phyloP scores from a whole-genome alignment of 23 red algal genomes.

The Gracilaria domingensis region DNA sequence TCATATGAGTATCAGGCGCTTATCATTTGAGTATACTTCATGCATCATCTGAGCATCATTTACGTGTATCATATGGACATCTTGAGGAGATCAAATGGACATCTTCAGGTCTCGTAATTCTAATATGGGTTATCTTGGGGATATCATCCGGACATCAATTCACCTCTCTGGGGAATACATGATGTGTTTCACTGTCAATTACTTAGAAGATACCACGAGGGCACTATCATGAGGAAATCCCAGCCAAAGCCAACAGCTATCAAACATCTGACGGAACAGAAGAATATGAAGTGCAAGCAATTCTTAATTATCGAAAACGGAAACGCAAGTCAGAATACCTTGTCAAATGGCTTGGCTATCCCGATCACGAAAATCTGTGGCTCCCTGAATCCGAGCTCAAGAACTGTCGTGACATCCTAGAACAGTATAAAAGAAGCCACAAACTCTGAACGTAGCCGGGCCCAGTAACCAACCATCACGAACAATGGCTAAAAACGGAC shows the following conservation, averaged over 20 bases:
- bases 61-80: no score
- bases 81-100: no score
- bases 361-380: slow-evolving; percentile 27
- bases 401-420: background rate
- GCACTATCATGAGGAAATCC: background rate
- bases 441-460: background rate
- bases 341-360: slow-evolving; percentile 27
- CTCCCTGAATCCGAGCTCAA: background rate
- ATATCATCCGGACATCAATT: no score
- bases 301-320: slow-evolving; percentile 2
- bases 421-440: background rate
- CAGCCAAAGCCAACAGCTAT: background rate
- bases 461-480: background rate
- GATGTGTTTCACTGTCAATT: slow-evolving; percentile 2
- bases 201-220: background rate
- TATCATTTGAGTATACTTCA: no score
- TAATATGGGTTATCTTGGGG: no score
- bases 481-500: background rate
- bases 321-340: background rate
- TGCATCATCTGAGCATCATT: no score
- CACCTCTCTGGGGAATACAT: no score
- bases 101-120: no score
- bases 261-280: background rate
- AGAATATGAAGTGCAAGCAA: slow-evolving; percentile 37
- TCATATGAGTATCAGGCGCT: no score